Evolutionary conservation across 225 moss, liverwort and hornwort species (phyloP).

Genomic region (Pseudoscleropodium purum): DNA sequence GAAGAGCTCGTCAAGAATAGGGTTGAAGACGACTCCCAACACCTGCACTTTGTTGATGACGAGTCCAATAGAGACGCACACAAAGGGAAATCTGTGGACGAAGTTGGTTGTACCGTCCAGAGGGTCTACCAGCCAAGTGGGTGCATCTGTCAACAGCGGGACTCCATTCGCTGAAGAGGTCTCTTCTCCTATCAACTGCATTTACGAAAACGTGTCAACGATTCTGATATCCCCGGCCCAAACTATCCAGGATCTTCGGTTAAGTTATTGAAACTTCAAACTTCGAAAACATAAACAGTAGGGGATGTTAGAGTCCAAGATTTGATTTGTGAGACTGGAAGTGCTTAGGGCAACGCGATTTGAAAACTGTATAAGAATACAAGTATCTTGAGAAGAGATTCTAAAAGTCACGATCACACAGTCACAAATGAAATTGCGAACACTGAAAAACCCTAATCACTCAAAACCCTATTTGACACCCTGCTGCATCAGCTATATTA

Average conservation of each 20-base stretch:
- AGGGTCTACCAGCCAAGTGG: constrained; percentile 98
- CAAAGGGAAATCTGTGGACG: constrained; percentile 92
- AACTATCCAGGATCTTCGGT: neutral
- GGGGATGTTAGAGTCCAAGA: neutral
- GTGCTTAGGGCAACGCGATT: neutral
- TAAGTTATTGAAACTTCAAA: neutral
- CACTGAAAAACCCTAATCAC: neutral
- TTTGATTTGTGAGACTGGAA: neutral
- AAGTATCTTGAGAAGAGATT: neutral
- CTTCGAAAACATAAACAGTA: neutral
- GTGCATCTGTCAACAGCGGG: constrained; percentile 56
- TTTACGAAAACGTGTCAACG: neutral
- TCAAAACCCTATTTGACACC: neutral
- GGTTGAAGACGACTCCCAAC: constrained; percentile 85
- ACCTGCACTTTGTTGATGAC: constrained; percentile 65
- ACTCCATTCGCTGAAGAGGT: constrained; percentile 47
- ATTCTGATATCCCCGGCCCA: neutral
- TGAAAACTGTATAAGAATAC: too few species aligned
- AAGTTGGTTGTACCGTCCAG: constrained; percentile 97
- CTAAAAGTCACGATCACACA: neutral
- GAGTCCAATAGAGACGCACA: constrained; percentile 94
- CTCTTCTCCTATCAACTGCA: constrained; percentile 87
- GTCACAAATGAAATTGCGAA: neutral
- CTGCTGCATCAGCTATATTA: too few species aligned
- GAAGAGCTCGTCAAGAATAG: constrained; percentile 81